These are phyloP conservation scores for Arthroderma sp. DNA, from an alignment of 2,329 filamentous ascomycete species.

Conservation along the genomic window DNA sequence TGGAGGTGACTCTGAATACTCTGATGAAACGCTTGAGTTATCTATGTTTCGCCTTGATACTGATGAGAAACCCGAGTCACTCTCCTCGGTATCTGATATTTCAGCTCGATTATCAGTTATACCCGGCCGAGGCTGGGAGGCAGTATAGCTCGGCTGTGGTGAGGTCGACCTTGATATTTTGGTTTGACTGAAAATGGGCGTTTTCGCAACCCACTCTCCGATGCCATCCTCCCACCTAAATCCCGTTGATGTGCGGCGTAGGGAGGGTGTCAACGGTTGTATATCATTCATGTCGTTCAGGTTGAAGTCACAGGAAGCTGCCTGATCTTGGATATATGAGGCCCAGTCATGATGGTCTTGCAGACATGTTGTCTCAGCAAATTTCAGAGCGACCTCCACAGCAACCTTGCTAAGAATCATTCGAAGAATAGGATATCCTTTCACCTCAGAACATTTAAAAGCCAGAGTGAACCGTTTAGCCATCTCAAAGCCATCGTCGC, in stretches of 20 bases:
- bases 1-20: background rate
- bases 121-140: background rate
- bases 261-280: conserved; percentile 14
- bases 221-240: conserved; percentile 47
- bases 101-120: background rate
- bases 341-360: conserved; percentile 31
- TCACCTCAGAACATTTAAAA: conserved; percentile 18
- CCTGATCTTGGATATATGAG: conserved; percentile 27
- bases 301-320: conserved; percentile 16
- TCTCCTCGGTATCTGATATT: background rate
- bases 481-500: conserved; percentile 16
- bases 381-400: conserved; percentile 30
- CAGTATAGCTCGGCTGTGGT: background rate
- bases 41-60: background rate
- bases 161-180: background rate
- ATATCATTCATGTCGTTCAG: conserved; percentile 2
- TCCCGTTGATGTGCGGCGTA: conserved; percentile 14
- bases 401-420: conserved; percentile 26
- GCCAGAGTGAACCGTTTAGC: conserved; percentile 18
- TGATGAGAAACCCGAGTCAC: background rate
- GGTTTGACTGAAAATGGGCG: conserved; percentile 1
- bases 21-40: background rate
- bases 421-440: conserved; percentile 17
- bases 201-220: conserved; percentile 43
- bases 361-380: conserved; percentile 29